Evolutionary conservation across 2,329 filamentous ascomycete species (phyloP).

Genomic region (Clarireedia monteithiana): DNA sequence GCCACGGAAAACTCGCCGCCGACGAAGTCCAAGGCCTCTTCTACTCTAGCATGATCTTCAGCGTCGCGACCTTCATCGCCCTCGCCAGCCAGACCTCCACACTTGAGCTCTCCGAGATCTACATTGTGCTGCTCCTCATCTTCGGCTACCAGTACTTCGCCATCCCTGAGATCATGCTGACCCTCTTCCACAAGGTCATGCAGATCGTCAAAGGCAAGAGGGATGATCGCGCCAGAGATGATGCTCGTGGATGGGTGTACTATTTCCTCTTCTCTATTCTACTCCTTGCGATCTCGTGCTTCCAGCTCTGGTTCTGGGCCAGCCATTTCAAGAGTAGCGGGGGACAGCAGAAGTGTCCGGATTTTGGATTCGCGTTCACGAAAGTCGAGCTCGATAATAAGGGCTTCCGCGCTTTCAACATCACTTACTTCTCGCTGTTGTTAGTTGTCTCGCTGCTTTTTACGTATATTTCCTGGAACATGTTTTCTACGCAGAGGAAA

Average conservation of each 20-base stretch:
- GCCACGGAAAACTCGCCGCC: neutral
- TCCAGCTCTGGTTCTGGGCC: slow-evolving; percentile 1
- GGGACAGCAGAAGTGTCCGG: neutral
- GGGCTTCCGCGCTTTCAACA: neutral
- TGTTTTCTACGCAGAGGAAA: neutral
- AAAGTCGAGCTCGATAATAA: neutral
- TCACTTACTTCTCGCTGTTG: neutral
- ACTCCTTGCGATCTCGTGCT: neutral
- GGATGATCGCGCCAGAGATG: too few relatives aligned
- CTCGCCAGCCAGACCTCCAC: neutral
- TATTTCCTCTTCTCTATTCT: neutral
- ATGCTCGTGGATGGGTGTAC: neutral
- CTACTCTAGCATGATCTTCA: neutral
- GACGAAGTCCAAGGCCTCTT: neutral
- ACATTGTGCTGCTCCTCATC: neutral
- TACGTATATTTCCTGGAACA: neutral
- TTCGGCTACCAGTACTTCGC: neutral
- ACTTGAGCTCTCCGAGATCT: neutral
- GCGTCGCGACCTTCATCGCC: neutral
- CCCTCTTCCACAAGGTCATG: neutral
- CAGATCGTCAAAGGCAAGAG: neutral
- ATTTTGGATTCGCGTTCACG: neutral
- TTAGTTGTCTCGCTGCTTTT: neutral
- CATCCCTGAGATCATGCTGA: neutral
- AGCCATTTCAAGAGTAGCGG: neutral